A percentile compares a stretch with the other conserved stretches of the same genome.
Conservation (phyloP, 192 early-diverging fungal genomes). For the Coemansia sp. region DNA sequence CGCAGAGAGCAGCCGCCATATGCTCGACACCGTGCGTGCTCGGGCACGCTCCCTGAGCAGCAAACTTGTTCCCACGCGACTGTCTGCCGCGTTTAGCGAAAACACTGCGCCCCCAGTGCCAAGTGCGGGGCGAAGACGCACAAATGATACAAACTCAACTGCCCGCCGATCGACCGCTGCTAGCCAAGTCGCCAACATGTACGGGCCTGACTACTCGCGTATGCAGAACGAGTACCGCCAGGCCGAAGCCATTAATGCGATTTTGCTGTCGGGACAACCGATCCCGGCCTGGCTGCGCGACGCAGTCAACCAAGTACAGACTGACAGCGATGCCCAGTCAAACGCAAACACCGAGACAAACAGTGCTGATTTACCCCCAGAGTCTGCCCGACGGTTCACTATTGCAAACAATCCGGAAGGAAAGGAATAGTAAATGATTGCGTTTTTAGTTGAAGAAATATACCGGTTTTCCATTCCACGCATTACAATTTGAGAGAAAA, state of each 20-base stretch:
- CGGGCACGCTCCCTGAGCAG: conserved; percentile 45
- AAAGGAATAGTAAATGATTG: background rate
- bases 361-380: background rate
- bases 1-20: conserved; percentile 3
- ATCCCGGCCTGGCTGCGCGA: conserved; percentile 52
- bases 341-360: background rate
- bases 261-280: conserved; percentile 48
- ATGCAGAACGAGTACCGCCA: conserved; percentile 51
- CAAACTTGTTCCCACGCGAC: conserved; percentile 21
- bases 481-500: background rate
- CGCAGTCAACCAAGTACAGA: conserved; percentile 40
- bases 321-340: background rate
- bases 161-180: conserved; percentile 10
- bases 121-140: conserved; percentile 13
- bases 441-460: too few relatives aligned
- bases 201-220: conserved; percentile 35
- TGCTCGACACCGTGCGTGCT: conserved; percentile 34
- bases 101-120: background rate
- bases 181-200: conserved; percentile 22
- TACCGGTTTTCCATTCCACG: background rate
- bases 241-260: conserved; percentile 53
- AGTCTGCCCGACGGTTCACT: conserved; percentile 10
- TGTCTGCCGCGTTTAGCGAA: conserved; percentile 37
- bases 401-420: conserved; percentile 14
- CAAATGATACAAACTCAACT: conserved; percentile 9